phyloP scores from a whole-genome alignment of 2,329 filamentous ascomycete species.

The Botrytis medusae region DNA sequence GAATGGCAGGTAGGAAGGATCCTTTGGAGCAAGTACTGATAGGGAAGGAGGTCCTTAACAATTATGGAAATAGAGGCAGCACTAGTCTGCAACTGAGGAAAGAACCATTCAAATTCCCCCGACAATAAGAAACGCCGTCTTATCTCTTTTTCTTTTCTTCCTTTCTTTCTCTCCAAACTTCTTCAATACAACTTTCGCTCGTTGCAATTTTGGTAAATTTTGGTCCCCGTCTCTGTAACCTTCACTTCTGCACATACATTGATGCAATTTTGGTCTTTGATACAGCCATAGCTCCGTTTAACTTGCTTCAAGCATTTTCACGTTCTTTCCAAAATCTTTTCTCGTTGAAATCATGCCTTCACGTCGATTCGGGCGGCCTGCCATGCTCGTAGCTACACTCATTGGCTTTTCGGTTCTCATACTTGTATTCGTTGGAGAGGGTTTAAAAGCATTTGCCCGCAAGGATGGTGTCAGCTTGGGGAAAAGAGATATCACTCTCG shows the following conservation, averaged over 20 bases:
- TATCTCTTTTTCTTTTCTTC: slow-evolving; percentile 7
- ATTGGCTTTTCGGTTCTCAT: slow-evolving; percentile 32
- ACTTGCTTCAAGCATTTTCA: slow-evolving; percentile 22
- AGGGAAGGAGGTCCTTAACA: neutral
- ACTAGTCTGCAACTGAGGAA: slow-evolving; percentile 15
- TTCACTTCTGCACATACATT: slow-evolving; percentile 23
- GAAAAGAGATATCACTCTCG: slow-evolving; percentile 16
- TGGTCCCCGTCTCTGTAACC: slow-evolving; percentile 20
- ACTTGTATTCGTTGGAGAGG: slow-evolving; percentile 33
- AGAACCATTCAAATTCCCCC: neutral
- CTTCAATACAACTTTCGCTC: slow-evolving; percentile 19
- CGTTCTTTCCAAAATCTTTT: slow-evolving; percentile 17
- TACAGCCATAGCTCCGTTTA: slow-evolving; percentile 20
- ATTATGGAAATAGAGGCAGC: neutral
- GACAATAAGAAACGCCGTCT: slow-evolving; percentile 14
- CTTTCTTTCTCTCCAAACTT: slow-evolving; percentile 12
- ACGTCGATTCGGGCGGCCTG: slow-evolving; percentile 26
- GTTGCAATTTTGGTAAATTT: slow-evolving; percentile 24
- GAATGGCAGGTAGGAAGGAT: slow-evolving; percentile 1
- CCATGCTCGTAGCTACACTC: slow-evolving; percentile 27
- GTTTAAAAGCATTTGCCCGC: slow-evolving; percentile 27
- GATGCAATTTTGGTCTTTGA: slow-evolving; percentile 24
- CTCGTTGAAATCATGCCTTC: slow-evolving; percentile 29
- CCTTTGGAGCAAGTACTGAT: neutral
- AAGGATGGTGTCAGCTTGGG: slow-evolving; percentile 18